Evolutionary conservation across 2,329 filamentous ascomycete species (phyloP).

Genomic region (Sarocladiaceae sp.): DNA sequence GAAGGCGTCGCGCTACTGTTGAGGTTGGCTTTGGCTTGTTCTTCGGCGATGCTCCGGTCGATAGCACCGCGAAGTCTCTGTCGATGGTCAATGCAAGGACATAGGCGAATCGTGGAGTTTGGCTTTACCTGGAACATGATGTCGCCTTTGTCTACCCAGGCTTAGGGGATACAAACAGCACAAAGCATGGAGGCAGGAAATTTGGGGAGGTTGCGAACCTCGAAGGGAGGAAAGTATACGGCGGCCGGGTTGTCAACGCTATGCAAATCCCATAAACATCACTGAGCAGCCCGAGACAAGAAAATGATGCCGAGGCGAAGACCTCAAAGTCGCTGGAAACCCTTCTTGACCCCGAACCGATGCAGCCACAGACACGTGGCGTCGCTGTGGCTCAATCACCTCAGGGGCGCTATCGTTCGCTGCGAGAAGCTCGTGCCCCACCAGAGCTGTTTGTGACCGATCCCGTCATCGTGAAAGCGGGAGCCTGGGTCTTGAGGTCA

Average conservation of each 20-base stretch:
- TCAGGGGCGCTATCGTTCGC: not conserved
- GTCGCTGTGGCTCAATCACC: not conserved
- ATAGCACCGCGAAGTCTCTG: slow-evolving; percentile 82
- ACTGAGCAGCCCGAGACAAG: not conserved
- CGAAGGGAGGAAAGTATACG: not conserved
- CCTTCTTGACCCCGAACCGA: not conserved
- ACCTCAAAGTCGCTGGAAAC: not conserved
- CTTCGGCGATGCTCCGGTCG: slow-evolving; percentile 83
- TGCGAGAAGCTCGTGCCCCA: not conserved
- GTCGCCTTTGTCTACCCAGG: not conserved
- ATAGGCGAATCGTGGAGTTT: not conserved
- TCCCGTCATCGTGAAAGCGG: not conserved
- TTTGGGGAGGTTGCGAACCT: not conserved
- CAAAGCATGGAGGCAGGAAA: not conserved
- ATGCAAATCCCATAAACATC: not conserved
- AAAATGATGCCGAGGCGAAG: not conserved
- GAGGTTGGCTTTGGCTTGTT: slow-evolving; percentile 63
- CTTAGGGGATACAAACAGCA: not conserved
- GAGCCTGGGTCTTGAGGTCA: slow-evolving; percentile 1
- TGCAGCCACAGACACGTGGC: slow-evolving; percentile 7
- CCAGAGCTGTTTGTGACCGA: not conserved
- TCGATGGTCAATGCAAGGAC: not conserved
- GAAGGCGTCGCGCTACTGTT: slow-evolving; percentile 39
- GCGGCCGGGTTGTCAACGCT: no score
- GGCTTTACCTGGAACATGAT: slow-evolving; percentile 17